phyloP scores from a whole-genome alignment of 148 eudicot genomes.

The Pouteria glomerata region DNA sequence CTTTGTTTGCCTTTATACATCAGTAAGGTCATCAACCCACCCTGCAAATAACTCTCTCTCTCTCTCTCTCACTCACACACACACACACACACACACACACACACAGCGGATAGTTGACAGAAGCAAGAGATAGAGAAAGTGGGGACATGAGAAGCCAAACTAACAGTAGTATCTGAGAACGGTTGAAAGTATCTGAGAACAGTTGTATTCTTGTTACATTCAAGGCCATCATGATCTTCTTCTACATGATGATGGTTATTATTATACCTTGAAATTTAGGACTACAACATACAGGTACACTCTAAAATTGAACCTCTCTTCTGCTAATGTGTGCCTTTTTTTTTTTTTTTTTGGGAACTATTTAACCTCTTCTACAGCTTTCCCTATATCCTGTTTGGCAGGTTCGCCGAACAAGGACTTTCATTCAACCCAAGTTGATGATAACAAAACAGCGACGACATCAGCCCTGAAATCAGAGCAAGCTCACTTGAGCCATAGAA shows the following conservation, averaged over 20 bases:
- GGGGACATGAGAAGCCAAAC: slow-evolving; percentile 5
- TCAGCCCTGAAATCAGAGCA: neutral
- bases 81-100: too few relatives aligned
- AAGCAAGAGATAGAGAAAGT: neutral
- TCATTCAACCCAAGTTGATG: neutral
- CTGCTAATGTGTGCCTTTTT: too few relatives aligned
- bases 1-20: neutral
- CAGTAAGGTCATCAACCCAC: neutral
- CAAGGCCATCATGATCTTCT: neutral
- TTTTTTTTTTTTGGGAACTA: neutral
- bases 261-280: slow-evolving; percentile 1
- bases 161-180: slow-evolving; percentile 14
- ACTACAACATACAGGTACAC: slow-evolving; percentile 13
- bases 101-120: too few relatives aligned
- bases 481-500: slow-evolving; percentile 5
- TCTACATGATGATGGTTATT: slow-evolving; percentile 11
- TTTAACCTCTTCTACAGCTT: neutral
- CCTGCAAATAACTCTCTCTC: neutral
- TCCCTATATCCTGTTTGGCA: neutral
- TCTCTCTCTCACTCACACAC: slow-evolving; percentile 7
- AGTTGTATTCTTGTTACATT: neutral
- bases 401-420: slow-evolving; percentile 5
- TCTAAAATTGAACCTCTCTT: neutral
- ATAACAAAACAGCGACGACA: neutral
- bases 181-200: neutral